Evolutionary conservation across 352 stramenopile species (phyloP).

Genomic region (Phytopythium oedochilum): DNA sequence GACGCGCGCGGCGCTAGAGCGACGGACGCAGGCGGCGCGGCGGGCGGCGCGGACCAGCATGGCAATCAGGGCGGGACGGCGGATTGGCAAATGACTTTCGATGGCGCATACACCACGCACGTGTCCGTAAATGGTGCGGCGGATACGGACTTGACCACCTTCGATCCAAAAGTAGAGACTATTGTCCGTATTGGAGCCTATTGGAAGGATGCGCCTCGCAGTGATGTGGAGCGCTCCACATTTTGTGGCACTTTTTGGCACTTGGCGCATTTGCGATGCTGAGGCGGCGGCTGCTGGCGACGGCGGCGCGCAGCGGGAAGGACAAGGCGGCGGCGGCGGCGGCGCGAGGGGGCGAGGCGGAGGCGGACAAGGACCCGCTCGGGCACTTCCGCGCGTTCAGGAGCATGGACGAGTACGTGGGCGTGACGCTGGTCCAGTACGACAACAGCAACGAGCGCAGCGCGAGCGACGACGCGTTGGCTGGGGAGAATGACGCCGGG

Average conservation of each 20-base stretch:
- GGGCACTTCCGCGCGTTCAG: constrained; percentile 60
- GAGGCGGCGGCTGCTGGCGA: constrained; percentile 15
- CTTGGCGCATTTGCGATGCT: too few relatives aligned
- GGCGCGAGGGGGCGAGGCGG: background rate
- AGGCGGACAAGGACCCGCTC: constrained; percentile 11
- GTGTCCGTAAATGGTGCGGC: background rate
- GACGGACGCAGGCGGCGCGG: constrained; percentile 14
- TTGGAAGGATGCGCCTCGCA: background rate
- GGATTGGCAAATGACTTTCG: background rate
- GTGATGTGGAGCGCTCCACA: constrained; percentile 3
- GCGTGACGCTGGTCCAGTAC: constrained; percentile 66
- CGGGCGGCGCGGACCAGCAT: constrained; percentile 5
- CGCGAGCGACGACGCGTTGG: background rate
- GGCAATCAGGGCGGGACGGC: background rate
- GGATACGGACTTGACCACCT: background rate
- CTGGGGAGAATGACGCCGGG: background rate
- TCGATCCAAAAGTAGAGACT: background rate
- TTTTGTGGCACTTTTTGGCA: background rate
- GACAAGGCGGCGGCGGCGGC: constrained; percentile 2
- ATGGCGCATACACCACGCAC: background rate
- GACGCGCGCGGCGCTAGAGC: constrained; percentile 40
- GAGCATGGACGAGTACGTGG: constrained; percentile 70
- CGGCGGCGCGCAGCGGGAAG: background rate
- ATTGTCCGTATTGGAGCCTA: background rate
- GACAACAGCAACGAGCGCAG: constrained; percentile 16